phyloP scores from a whole-genome alignment of 1,284 basidiomycete species.

The Pseudozyma tsukubaensis region DNA sequence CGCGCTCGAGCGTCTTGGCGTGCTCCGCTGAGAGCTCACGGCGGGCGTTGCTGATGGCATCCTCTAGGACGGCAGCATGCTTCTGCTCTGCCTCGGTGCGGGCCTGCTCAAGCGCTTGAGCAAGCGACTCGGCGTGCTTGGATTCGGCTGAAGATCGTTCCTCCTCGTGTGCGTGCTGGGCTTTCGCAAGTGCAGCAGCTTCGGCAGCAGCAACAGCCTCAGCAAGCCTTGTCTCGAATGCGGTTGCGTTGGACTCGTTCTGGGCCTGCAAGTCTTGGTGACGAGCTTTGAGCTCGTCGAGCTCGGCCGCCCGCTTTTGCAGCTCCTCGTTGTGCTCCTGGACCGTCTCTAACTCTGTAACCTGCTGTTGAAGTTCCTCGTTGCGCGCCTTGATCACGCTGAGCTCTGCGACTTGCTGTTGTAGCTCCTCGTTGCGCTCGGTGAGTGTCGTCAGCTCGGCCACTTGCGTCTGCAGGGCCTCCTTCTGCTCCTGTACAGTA shows the following conservation, averaged over 20 bases:
- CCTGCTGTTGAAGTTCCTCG: conserved; percentile 18
- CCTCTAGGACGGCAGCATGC: conserved; percentile 41
- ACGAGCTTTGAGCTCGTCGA: conserved; percentile 14
- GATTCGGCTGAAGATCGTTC: conserved; percentile 14
- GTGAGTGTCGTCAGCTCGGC: conserved; percentile 2
- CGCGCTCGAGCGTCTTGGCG: conserved; percentile 27
- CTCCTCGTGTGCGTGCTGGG: conserved; percentile 10
- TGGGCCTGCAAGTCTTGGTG: conserved; percentile 15
- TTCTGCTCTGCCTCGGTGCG: conserved; percentile 30
- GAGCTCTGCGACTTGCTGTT: conserved; percentile 1
- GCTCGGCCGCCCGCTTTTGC: conserved; percentile 7
- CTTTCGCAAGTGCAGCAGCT: conserved; percentile 33
- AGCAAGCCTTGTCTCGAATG: conserved; percentile 26
- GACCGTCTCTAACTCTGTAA: conserved; percentile 6
- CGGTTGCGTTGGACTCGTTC: conserved; percentile 24
- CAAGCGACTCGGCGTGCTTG: conserved; percentile 20
- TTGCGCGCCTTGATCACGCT: conserved; percentile 18
- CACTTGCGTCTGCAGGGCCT: conserved; percentile 7
- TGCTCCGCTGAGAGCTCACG: conserved; percentile 40
- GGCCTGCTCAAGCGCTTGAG: conserved; percentile 24
- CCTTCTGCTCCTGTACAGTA: conserved; percentile 9
- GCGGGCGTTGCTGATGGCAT: conserved; percentile 32
- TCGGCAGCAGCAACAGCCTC: conserved; percentile 54
- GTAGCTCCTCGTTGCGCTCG: conserved; percentile 6
- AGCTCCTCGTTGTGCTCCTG: conserved; percentile 23